Base-by-base conservation (phyloP, 352 stramenopile species). In the Pythium insidiosum region DNA sequence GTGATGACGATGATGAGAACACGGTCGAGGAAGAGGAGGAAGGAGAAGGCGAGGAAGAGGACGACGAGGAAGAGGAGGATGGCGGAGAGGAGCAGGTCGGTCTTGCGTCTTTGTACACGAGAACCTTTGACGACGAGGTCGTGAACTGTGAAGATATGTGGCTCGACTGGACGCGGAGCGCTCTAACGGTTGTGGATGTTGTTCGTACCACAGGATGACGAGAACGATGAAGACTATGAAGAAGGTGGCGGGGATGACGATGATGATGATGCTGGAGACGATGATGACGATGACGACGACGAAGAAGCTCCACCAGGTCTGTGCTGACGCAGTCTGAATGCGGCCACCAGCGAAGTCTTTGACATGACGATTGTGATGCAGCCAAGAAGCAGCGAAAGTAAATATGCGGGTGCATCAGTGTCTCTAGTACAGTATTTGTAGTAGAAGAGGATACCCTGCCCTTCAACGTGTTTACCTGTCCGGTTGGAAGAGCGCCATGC, bases 301-400 rank as follows among this genome's bases (percentile, higher is more conserved):
- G 67, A 72, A 13, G 67, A 72, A 16, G 61, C 30, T 12, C 72
- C 72, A 3, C 72, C 72, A 56, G 53, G 72, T 85, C 43, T 1
- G 61, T 67, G 12, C 5, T 5, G 34, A 5, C 13, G n/a, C n/a
- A n/a, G n/a, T n/a, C n/a, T n/a, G n/a, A n/a, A n/a, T n/a, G n/a
- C n/a, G n/a, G n/a, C n/a, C n/a, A n/a, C n/a, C n/a, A n/a, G n/a
- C n/a, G 3, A 23, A 25, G 18, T 2, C 11, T 28, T 16, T 38
- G 11, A 37, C n/a, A 15, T 38, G n/a, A 16, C 11, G 18, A n/a
- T 39, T 12, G 2, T 36, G n/a, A 1, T 45, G 22, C 30, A 84
- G 72, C 58, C 49, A 84, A 84, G 58, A 84, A 84, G 49, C 72
- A 84, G 54, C 81, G 78, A 58, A 77, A 75, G 24, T 81, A 65